Base-by-base conservation (phyloP, 306 rosid species). In the Citrullus amarus region DNA sequence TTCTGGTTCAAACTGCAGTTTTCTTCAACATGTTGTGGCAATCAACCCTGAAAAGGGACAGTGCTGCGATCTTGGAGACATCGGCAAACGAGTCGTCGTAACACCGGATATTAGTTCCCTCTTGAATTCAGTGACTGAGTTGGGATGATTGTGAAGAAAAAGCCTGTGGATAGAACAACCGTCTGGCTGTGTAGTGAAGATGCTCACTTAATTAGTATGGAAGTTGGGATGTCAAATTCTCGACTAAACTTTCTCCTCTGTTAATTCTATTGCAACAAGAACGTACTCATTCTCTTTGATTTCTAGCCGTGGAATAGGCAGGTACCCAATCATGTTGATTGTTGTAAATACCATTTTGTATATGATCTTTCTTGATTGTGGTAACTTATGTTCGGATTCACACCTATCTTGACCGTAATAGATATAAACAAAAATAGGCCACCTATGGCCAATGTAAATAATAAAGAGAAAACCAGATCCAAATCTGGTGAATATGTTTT, bases 1-100 rank as follows among this genome's bases (percentile, higher is more conserved):
- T 59, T 83, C 93, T 59, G 97, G 99, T 79, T n/a, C 88, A n/a
- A 80, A 95, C 12, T 61, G 81, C 77, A 0, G 1, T 57, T 82
- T 46, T 84, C 60, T 79, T 79, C 90, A 91, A 82, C 85, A 91
- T 83, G 81, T 88, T 72, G 88, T 85, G 28, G 97, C 88, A 46
- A 85, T 92, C 78, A 86, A 92, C 89, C 68, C 77, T 4, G 80
- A 69, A 28, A 50, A 88, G 75, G 85, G 80, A 78, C 74, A 81
- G 51, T 87, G 88, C 78, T 82, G 86, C 28, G 86, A 66, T 81
- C 89, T 92, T 55, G 96, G 99, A 60, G 86, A 87, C 69, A 28
- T 91, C 9, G 68, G 78, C 34, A 81, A 80, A 62, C 87, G 78
- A 28, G 93, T 79, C 17, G 81, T 88, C 17, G 83, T 95, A 25